Conservation (phyloP, 371 early-diverging fungal genomes). For the Mortierella sp. region DNA sequence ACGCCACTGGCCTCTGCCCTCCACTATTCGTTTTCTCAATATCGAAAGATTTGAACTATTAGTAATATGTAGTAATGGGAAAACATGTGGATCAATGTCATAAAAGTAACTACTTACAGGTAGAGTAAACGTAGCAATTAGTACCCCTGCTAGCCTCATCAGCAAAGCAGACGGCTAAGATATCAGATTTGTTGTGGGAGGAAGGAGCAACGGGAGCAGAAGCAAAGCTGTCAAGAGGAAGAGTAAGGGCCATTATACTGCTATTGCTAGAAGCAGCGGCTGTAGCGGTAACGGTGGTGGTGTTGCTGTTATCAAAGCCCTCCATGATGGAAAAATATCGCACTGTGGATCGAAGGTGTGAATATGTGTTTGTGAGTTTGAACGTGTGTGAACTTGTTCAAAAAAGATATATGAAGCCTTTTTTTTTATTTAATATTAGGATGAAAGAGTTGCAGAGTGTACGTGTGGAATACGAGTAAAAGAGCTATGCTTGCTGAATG, state of each 20-base stretch:
- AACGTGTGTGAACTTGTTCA: background rate
- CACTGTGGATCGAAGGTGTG: too few relatives aligned
- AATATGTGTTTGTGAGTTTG: background rate
- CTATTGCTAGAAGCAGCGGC: conserved; percentile 20
- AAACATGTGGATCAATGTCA: background rate
- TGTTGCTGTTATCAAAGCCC: conserved; percentile 49
- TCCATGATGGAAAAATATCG: conserved; percentile 30
- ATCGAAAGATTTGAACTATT: too few relatives aligned
- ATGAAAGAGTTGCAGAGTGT: too few relatives aligned
- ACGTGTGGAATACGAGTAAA: too few relatives aligned
- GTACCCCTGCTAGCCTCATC: conserved; percentile 44
- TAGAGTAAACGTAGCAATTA: conserved; percentile 53
- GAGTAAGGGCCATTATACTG: conserved; percentile 26
- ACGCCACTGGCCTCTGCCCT: conserved; percentile 55
- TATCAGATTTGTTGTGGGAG: conserved; percentile 23
- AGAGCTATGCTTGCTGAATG: too few relatives aligned
- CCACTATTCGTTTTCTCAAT: too few relatives aligned
- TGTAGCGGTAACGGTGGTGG: background rate
- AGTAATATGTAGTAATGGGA: conserved; percentile 49
- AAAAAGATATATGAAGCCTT: background rate
- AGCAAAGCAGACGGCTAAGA: conserved; percentile 50
- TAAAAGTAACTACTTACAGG: conserved; percentile 36
- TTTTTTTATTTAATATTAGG: background rate
- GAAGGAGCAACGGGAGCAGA: conserved; percentile 17
- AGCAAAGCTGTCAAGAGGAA: conserved; percentile 53